phyloP scores from a whole-genome alignment of 163 green algal species.

The Coccomyxa subellipsoidea region DNA sequence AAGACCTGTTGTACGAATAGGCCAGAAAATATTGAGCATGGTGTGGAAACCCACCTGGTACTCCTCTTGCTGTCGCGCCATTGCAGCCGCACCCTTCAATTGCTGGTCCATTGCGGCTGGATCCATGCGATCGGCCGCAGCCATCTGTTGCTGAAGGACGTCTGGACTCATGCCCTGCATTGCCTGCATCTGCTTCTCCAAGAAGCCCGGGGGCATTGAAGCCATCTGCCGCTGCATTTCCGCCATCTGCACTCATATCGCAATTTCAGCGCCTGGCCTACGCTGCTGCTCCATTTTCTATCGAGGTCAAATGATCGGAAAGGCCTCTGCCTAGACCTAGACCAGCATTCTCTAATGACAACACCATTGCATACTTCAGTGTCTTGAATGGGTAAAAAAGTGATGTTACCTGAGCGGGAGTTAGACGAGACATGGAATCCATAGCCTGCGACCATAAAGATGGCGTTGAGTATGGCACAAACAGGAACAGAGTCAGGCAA shows the following conservation, averaged over 20 bases:
- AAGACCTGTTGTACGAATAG: no score
- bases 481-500: background rate
- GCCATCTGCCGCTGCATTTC: slow-evolving; percentile 9
- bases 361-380: no score
- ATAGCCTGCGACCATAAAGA: slow-evolving; percentile 9
- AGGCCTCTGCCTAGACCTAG: no score
- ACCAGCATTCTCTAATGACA: no score
- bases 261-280: no score
- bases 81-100: background rate
- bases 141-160: background rate
- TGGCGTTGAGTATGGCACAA: no score
- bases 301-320: no score
- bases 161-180: slow-evolving; percentile 4
- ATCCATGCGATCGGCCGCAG: background rate
- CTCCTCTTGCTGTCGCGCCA: background rate
- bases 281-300: no score
- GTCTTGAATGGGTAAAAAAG: no score
- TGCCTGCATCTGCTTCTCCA: background rate
- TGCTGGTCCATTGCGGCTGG: background rate
- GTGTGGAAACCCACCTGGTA: background rate
- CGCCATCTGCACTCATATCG: background rate
- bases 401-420: background rate
- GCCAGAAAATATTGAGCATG: no score
- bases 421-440: background rate
- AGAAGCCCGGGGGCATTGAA: background rate